Percentiles rank a stretch among this genome's conserved stretches.
Evolutionary conservation across 2,329 filamentous ascomycete genomes (phyloP).

Genomic region (Penicillium sp.): DNA sequence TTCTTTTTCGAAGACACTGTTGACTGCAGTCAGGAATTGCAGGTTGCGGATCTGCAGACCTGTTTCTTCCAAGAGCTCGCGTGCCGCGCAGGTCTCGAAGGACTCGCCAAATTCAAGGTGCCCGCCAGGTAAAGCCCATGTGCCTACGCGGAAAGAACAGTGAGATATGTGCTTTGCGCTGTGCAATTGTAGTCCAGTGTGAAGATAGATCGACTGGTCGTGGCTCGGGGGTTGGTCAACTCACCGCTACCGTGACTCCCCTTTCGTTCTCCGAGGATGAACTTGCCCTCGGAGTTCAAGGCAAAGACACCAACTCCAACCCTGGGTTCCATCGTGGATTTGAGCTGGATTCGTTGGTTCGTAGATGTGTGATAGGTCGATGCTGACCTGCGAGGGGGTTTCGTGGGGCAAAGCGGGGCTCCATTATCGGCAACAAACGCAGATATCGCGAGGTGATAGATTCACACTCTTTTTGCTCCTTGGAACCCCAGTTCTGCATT

Average conservation of each 20-base stretch:
- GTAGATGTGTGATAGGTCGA: background rate
- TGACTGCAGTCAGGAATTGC: conserved; percentile 61
- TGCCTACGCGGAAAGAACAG: conserved; percentile 42
- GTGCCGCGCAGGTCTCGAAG: conserved; percentile 60
- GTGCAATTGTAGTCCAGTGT: background rate
- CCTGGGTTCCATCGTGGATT: conserved; percentile 24
- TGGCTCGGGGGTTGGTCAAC: background rate
- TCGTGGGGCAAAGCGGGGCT: conserved; percentile 6
- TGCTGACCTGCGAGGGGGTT: conserved; percentile 5
- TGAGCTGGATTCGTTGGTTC: background rate
- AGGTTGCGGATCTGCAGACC: conserved; percentile 56
- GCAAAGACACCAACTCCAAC: conserved; percentile 53
- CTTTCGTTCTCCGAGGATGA: conserved; percentile 49
- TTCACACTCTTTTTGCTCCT: background rate
- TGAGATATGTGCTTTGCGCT: background rate
- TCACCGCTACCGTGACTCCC: conserved; percentile 49
- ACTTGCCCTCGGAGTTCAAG: conserved; percentile 40
- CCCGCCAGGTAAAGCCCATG: conserved; percentile 69
- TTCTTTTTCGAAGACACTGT: conserved; percentile 61
- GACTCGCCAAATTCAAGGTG: conserved; percentile 70
- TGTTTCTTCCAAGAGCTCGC: conserved; percentile 71
- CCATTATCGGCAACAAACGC: background rate
- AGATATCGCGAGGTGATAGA: background rate
- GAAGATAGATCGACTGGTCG: background rate
- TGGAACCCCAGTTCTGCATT: too few species aligned